Conservation (phyloP, 2,329 filamentous ascomycete genomes). For the Geosmithia flava region DNA sequence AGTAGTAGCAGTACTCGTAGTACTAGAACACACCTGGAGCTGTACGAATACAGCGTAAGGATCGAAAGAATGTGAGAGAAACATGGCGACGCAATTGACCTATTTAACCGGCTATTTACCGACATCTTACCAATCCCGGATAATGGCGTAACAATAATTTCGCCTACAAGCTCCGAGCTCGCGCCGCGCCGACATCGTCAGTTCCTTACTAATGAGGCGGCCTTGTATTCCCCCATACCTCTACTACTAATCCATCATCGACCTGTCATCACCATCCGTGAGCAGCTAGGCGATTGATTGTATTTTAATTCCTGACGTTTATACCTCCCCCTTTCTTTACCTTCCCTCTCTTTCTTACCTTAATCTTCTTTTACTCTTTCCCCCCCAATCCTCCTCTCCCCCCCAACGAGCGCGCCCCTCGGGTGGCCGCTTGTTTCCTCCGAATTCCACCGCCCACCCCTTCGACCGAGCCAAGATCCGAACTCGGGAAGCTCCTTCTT, state of each 20-base stretch:
- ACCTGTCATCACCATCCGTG: not conserved
- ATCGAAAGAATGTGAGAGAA: not conserved
- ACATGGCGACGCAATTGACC: not conserved
- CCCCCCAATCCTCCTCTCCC: not conserved
- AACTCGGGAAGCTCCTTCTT: not conserved
- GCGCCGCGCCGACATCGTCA: constrained; percentile 1
- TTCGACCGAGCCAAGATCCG: not conserved
- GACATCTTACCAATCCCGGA: not conserved
- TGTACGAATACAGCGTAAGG: too few relatives aligned
- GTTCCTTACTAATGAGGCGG: not conserved
- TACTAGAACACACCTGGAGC: too few relatives aligned
- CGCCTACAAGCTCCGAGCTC: not conserved
- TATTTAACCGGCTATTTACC: not conserved
- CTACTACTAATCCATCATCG: not conserved
- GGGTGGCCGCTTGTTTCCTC: not conserved
- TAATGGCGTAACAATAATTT: not conserved
- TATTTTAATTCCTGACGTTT: not conserved
- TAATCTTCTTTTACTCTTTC: not conserved
- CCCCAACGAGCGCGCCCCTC: constrained; percentile 1
- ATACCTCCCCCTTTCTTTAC: not conserved
- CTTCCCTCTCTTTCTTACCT: not conserved
- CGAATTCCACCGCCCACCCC: not conserved
- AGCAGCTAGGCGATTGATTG: not conserved
- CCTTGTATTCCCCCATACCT: not conserved
- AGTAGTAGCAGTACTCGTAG: too few relatives aligned